Evolutionary conservation across 176 grass and related monocot genomes (phyloP).

Genomic region (Zea mays): DNA sequence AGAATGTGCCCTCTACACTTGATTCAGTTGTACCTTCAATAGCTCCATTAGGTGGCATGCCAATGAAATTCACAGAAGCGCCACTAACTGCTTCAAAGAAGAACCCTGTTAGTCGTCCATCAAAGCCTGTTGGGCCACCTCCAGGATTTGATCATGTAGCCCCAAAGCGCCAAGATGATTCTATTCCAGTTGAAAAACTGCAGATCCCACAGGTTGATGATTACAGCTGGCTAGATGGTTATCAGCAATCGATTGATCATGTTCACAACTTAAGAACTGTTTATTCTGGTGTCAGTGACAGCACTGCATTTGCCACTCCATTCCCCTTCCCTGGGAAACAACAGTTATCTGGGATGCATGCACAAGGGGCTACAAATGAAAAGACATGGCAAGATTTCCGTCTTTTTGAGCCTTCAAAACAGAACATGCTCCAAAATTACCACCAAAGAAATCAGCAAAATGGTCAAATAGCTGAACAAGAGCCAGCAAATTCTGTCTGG

Average conservation of each 20-base stretch:
- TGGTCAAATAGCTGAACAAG: constrained; percentile 54
- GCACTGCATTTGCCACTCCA: constrained; percentile 47
- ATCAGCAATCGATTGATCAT: constrained; percentile 41
- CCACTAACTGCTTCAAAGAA: constrained; percentile 49
- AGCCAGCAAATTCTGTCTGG: constrained; percentile 56
- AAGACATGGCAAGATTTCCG: constrained; percentile 81
- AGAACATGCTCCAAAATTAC: constrained; percentile 49
- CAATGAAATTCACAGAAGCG: constrained; percentile 48
- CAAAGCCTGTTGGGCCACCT: constrained; percentile 75
- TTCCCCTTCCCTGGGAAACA: constrained; percentile 56
- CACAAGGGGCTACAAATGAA: constrained; percentile 29
- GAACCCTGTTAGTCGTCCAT: constrained; percentile 77
- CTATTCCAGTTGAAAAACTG: constrained; percentile 35
- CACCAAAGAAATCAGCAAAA: constrained; percentile 53
- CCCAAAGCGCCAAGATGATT: constrained; percentile 59
- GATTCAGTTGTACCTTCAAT: constrained; percentile 54
- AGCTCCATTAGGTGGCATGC: constrained; percentile 34
- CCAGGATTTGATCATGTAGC: constrained; percentile 69
- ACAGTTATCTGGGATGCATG: constrained; percentile 2
- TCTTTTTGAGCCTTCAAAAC: constrained; percentile 70
- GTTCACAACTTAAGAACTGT: constrained; percentile 40
- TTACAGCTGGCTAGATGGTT: constrained; percentile 74
- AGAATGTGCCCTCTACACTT: constrained; percentile 44
- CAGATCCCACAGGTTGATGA: constrained; percentile 57
- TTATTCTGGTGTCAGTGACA: constrained; percentile 43